Evolutionary conservation across 148 eudicot genomes (phyloP).

Genomic region (Cornus suecica): DNA sequence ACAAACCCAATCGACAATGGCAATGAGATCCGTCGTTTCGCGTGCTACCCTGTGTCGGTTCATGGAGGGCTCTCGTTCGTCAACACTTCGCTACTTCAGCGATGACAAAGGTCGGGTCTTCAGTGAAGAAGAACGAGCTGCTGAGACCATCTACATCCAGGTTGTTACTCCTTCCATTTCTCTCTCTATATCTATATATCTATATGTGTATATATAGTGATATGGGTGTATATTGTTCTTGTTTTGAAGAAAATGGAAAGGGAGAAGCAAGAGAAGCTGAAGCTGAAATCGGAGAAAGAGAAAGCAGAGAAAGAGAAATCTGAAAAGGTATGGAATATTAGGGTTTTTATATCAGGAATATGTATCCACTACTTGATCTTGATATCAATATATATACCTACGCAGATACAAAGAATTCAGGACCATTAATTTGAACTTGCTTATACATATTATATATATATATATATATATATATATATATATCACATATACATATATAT

Average conservation of each 20-base stretch:
- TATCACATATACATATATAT: too few relatives aligned
- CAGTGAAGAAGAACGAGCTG: conserved; percentile 74
- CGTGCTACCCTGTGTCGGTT: conserved; percentile 28
- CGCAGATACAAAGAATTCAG: too few relatives aligned
- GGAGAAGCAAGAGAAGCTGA: conserved; percentile 49
- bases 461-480: too few relatives aligned
- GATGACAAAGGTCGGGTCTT: conserved; percentile 49
- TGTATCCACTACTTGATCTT: too few relatives aligned
- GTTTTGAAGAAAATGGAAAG: conserved; percentile 53
- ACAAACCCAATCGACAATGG: conserved; percentile 28
- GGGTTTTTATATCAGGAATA: conserved; percentile 1
- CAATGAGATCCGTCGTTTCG: conserved; percentile 48
- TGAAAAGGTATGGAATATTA: conserved; percentile 30
- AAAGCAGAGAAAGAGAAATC: conserved; percentile 36
- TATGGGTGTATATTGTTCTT: not conserved
- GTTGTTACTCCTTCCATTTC: conserved; percentile 20
- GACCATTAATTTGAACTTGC: too few relatives aligned
- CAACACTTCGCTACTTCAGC: conserved; percentile 46
- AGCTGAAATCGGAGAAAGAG: conserved; percentile 37
- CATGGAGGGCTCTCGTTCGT: conserved; percentile 30
- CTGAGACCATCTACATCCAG: conserved; percentile 62
- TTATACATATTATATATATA: too few relatives aligned
- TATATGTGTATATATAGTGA: not conserved
- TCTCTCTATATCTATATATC: not conserved
- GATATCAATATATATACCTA: too few relatives aligned